Percentiles rank a stretch among this genome's conserved stretches.
Conservation (phyloP, 257 asterid species). For the Solanum pimpinellifolium region DNA sequence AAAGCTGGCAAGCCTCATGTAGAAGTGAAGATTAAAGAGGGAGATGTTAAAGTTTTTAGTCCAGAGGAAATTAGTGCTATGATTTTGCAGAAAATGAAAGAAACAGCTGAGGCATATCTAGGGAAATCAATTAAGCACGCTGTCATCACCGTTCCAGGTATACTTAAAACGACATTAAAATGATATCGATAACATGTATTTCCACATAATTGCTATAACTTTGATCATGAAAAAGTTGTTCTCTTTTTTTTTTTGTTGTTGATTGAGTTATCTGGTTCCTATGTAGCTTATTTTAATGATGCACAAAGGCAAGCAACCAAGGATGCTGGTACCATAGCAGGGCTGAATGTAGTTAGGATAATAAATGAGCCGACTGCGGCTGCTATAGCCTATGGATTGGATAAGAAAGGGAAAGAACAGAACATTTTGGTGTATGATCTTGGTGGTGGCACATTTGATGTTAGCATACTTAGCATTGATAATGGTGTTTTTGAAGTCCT, state of each 20-base stretch:
- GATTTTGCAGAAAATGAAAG: slow-evolving; percentile 18
- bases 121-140: slow-evolving; percentile 8
- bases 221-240: background rate
- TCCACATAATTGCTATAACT: background rate
- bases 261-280: background rate
- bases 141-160: slow-evolving; percentile 17
- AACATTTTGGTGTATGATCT: slow-evolving; percentile 1
- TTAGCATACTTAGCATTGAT: slow-evolving; percentile 13
- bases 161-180: background rate
- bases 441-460: slow-evolving; percentile 11
- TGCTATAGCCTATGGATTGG: background rate
- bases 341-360: slow-evolving; percentile 3
- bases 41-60: slow-evolving; percentile 4
- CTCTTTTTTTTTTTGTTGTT: background rate
- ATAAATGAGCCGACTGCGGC: background rate
- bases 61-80: slow-evolving; percentile 17
- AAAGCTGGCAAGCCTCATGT: slow-evolving; percentile 15
- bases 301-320: slow-evolving; percentile 8
- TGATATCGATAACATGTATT: background rate
- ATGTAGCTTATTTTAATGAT: slow-evolving; percentile 2
- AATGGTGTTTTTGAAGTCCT: slow-evolving; percentile 18
- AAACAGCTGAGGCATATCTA: slow-evolving; percentile 13
- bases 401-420: background rate
- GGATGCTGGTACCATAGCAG: slow-evolving; percentile 4
- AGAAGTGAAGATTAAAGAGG: slow-evolving; percentile 10